Evolutionary conservation across 495 filamentous ascomycete species (phyloP), one percentile per base, ranked within the genome.

Genomic region (Xylona heveae): DNA sequence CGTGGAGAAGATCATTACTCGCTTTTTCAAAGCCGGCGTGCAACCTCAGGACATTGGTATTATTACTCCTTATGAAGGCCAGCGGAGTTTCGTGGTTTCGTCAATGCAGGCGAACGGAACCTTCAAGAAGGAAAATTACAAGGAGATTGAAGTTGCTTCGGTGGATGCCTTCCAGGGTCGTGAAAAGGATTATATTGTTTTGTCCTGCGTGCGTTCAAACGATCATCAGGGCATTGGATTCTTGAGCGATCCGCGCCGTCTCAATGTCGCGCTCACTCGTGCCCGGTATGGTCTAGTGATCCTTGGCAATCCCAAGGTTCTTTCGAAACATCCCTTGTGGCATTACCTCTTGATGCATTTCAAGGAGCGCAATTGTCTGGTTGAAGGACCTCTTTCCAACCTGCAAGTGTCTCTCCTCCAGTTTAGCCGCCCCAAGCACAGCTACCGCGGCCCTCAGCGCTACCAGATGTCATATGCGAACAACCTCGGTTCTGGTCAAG

Each of bases 171-270:
- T 99, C 66, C 88, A 99, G 51, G 88, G 88, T 13, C 77, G 88
- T 54, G 88, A 99, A 56, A 99, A 99, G 58, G 88, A 99, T 44
- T 99, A 91, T 47, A 95, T 99, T 40, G 84, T 99, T 18, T 63
- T 95, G 8, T 99, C 88, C 34, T 99, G 88, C 51, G 88, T 99
- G 29, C 82, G 88, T 46, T 94, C 85, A 41, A 99, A 99, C 43
- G 90, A 95, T 42, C 91, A 99, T 48, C 88, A 99, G 55, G 88
- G 88, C 39, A 95, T 99, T 46, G 88, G 88, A 53, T 99, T 99
- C 64, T 65, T 99, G 59, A 94, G 85, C 39, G 88, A 99, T 43
- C 88, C 88, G 26, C 81, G 88, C 41, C 90, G 88, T 62, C 72
- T 99, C 42, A 99, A 99, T 48, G 88, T 99, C n/a, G 88, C 88